A percentile compares a stretch with the other conserved stretches of the same genome.
These are phyloP conservation scores for Phytophthora rubi DNA, from an alignment of 352 stramenopile genomes.

Conservation along the genomic window DNA sequence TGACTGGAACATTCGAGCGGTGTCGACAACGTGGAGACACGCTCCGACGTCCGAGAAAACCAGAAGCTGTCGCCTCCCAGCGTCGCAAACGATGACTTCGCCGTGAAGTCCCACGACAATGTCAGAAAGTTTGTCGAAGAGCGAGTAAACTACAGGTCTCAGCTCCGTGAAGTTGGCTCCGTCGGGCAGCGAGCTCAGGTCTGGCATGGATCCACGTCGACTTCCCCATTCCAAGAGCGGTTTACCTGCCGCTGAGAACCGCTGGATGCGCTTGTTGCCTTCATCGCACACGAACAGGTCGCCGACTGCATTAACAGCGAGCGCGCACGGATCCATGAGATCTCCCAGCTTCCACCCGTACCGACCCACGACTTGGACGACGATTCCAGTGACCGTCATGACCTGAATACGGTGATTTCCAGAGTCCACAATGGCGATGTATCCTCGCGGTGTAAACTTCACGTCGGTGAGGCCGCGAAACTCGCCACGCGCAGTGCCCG, in stretches of 20 bases:
- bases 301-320: constrained; percentile 48
- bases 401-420: constrained; percentile 69
- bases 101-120: constrained; percentile 30
- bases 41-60: constrained; percentile 51
- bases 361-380: constrained; percentile 47
- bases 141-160: constrained; percentile 24
- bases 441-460: constrained; percentile 57
- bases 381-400: constrained; percentile 48
- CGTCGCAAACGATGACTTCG: constrained; percentile 57
- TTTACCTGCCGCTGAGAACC: constrained; percentile 51
- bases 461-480: constrained; percentile 58
- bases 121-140: constrained; percentile 41
- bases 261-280: constrained; percentile 68
- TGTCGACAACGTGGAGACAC: constrained; percentile 42
- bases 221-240: constrained; percentile 55
- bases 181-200: neutral
- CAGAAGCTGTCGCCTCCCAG: constrained; percentile 36
- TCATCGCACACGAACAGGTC: constrained; percentile 68
- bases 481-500: constrained; percentile 48
- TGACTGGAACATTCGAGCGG: constrained; percentile 10
- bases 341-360: constrained; percentile 41
- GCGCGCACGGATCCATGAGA: constrained; percentile 44
- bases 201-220: constrained; percentile 19
- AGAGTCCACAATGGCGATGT: constrained; percentile 57
- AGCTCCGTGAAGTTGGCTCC: constrained; percentile 6